Evolutionary conservation across 345 rosid genomes (phyloP).

Genomic region (Nasturtium officinale): DNA sequence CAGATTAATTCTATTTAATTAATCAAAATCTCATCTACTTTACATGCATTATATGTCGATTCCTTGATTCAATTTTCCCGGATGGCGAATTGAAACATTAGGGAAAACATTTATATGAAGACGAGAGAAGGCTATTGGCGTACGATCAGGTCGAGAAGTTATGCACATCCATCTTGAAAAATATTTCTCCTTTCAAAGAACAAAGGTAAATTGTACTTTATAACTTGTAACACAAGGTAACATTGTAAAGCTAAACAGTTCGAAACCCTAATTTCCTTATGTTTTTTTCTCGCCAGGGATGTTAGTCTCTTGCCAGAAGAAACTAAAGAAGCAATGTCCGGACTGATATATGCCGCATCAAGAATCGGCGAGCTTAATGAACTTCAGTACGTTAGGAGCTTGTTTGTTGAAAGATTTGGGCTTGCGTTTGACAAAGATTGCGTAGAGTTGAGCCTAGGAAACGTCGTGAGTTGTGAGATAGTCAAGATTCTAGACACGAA

Average conservation of each 20-base stretch:
- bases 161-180: slow-evolving; percentile 33
- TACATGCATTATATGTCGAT: neutral
- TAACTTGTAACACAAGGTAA: slow-evolving; percentile 11
- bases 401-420: slow-evolving; percentile 44
- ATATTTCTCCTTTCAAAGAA: neutral
- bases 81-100: slow-evolving; percentile 12
- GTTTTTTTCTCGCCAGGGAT: slow-evolving; percentile 12
- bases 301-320: slow-evolving; percentile 39
- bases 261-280: neutral
- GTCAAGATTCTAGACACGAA: slow-evolving; percentile 26
- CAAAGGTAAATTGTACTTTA: slow-evolving; percentile 22
- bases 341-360: slow-evolving; percentile 48
- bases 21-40: neutral
- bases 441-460: slow-evolving; percentile 39
- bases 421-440: slow-evolving; percentile 35
- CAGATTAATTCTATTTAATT: neutral
- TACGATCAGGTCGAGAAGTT: slow-evolving; percentile 46
- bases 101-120: slow-evolving; percentile 42
- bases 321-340: slow-evolving; percentile 44
- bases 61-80: neutral
- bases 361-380: slow-evolving; percentile 52
- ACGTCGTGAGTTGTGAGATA: slow-evolving; percentile 32
- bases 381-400: slow-evolving; percentile 33
- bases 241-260: neutral
- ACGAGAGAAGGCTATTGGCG: slow-evolving; percentile 43